Base-by-base conservation (phyloP, 176 grass and related monocot species). In the Triticum urartu region DNA sequence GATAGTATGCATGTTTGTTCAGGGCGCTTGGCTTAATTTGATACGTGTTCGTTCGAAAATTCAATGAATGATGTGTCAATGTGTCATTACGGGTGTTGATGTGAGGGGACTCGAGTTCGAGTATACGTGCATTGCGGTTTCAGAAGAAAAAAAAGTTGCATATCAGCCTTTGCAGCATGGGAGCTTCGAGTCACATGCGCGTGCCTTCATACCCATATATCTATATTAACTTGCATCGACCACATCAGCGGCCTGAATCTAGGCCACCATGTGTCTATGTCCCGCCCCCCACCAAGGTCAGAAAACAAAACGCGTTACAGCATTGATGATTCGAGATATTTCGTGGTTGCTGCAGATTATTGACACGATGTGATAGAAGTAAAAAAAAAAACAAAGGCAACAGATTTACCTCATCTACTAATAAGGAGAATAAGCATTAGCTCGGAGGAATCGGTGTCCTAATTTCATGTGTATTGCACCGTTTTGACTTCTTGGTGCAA, bases 401-500 rank as follows among this genome's bases (percentile, higher is more conserved):
- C 3, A 45, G 4, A 5, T 50, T 50, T 15, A 15, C 1, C 3
- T 50, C 11, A 11, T 45, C 11, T 45, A 11, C 4, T 45, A 50
- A 50, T 42, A 42, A 43, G 9, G 3, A 43, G 40, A 43, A 11
- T 43, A 43, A 43, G 40, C 9, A 43, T 43, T 3, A 11, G 3
- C 39, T 40, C 2, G 0, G 48, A 54, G 48, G 15, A 54, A 54
- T 54, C 39, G 15, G 48, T 54, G 14, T 35, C 9, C 42, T 2
- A 22, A 40, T 40, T 40, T 40, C 39, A 40, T 9, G 2, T 40
- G 39, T 9, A 9, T 40, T 87, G 84, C 89, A 87, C 89, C 89
- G 89, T 73, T 70, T 87, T 72, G 59, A 61, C 43, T 13, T 65
- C 42, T 56, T 48, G 59, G 58, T 32, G 82, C 39, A 84, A 65